These are phyloP conservation scores for Geotrichum klebahnii DNA, from an alignment of 1,139 yeast species.

Conservation along the genomic window DNA sequence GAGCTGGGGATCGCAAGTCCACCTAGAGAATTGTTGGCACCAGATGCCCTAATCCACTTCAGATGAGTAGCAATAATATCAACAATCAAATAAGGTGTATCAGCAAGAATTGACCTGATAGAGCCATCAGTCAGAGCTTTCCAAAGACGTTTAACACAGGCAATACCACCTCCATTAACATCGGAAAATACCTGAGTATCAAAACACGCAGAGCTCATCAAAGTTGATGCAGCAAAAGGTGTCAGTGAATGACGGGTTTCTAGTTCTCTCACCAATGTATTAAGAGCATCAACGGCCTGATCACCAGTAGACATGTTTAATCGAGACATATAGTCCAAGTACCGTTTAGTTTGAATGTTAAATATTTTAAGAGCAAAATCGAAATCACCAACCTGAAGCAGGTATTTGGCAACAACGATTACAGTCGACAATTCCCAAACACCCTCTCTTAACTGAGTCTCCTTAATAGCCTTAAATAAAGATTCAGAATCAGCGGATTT, in stretches of 20 bases:
- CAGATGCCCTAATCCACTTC: conserved; percentile 29
- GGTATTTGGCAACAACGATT: conserved; percentile 26
- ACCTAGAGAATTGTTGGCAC: conserved; percentile 27
- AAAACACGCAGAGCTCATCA: conserved; percentile 28
- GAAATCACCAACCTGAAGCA: conserved; percentile 26
- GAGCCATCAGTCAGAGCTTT: conserved; percentile 14
- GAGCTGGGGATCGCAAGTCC: conserved; percentile 29
- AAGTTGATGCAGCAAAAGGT: conserved; percentile 21
- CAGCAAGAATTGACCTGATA: background rate
- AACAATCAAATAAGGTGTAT: conserved; percentile 19
- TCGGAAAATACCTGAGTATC: conserved; percentile 27
- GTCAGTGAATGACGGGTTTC: conserved; percentile 20
- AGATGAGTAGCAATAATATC: conserved; percentile 28
- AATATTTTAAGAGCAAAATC: conserved; percentile 29
- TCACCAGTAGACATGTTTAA: conserved; percentile 2
- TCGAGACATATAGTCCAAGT: conserved; percentile 7
- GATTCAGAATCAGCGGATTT: conserved; percentile 24
- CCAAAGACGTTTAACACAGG: conserved; percentile 28
- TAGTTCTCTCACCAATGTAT: conserved; percentile 21
- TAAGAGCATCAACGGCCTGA: conserved; percentile 26
- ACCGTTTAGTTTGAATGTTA: conserved; percentile 25
- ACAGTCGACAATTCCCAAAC: conserved; percentile 38
- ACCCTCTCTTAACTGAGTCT: conserved; percentile 34
- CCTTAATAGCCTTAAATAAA: conserved; percentile 35
- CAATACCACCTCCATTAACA: conserved; percentile 25